These are phyloP conservation scores for Penicillium steckii DNA, from an alignment of 495 filamentous ascomycete species.

Conservation along the genomic window DNA sequence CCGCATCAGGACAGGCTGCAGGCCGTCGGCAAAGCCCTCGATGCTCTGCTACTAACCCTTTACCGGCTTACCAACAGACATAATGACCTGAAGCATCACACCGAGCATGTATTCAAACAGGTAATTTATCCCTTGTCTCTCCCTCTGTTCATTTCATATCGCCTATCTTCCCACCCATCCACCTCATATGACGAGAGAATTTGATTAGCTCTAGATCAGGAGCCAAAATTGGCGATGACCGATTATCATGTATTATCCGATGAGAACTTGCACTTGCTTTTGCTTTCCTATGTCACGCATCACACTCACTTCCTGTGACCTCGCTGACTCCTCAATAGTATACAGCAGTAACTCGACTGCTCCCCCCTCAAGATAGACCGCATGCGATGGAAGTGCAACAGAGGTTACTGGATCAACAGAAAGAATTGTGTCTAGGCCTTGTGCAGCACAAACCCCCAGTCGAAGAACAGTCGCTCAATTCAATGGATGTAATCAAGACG, in stretches of 20 bases:
- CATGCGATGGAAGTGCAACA: slow-evolving; percentile 35
- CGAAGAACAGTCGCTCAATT: slow-evolving; percentile 35
- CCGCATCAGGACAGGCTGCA: slow-evolving; percentile 37
- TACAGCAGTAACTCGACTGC: slow-evolving; percentile 21
- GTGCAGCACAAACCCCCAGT: slow-evolving; percentile 25
- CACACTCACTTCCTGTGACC: not conserved
- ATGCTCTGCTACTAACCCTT: slow-evolving; percentile 50
- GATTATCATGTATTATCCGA: slow-evolving; percentile 56
- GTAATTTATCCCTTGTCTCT: slow-evolving; percentile 32
- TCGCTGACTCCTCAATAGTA: slow-evolving; percentile 25
- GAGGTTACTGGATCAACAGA: slow-evolving; percentile 30
- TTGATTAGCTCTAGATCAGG: slow-evolving; percentile 61
- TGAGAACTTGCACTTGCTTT: slow-evolving; percentile 25
- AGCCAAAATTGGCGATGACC: slow-evolving; percentile 51
- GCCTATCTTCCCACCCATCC: slow-evolving; percentile 2
- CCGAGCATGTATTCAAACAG: slow-evolving; percentile 46
- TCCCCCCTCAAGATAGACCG: slow-evolving; percentile 27
- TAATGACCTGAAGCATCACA: slow-evolving; percentile 40
- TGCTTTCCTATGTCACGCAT: slow-evolving; percentile 4
- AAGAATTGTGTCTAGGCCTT: slow-evolving; percentile 31
- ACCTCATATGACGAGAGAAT: slow-evolving; percentile 52
- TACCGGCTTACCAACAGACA: slow-evolving; percentile 45
- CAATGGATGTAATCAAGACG: slow-evolving; percentile 45
- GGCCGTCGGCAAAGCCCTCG: slow-evolving; percentile 44
- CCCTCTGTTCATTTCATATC: slow-evolving; percentile 1